These are phyloP conservation scores for Boehmeria nivea DNA, from an alignment of 306 rosid genomes.

Conservation along the genomic window DNA sequence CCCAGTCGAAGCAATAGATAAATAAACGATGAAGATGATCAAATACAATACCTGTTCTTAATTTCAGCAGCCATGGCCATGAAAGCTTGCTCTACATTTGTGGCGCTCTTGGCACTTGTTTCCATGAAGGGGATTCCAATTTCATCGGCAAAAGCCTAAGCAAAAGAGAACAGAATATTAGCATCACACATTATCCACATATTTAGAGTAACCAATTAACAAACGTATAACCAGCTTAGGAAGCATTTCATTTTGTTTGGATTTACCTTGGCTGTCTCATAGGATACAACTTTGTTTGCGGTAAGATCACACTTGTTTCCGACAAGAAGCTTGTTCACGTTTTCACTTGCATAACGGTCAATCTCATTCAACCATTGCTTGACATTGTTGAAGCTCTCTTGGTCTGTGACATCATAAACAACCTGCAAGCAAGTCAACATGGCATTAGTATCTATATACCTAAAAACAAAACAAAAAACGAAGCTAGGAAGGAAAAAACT, in stretches of 20 bases:
- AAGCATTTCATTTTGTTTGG: no score
- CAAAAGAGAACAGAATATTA: background rate
- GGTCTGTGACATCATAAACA: slow-evolving; percentile 53
- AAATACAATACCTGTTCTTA: slow-evolving; percentile 35
- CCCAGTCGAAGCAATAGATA: background rate
- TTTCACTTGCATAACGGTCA: slow-evolving; percentile 53
- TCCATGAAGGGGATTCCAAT: slow-evolving; percentile 56
- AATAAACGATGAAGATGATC: background rate
- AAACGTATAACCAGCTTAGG: background rate
- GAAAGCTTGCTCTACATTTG: slow-evolving; percentile 55
- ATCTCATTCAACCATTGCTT: slow-evolving; percentile 59
- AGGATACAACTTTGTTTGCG: slow-evolving; percentile 49
- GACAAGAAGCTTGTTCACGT: slow-evolving; percentile 52
- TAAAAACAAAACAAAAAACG: background rate
- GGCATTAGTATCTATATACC: background rate
- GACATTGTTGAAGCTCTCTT: slow-evolving; percentile 51
- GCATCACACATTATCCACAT: no score
- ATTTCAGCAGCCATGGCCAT: slow-evolving; percentile 62
- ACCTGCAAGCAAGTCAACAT: slow-evolving; percentile 26
- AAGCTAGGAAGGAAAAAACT: background rate
- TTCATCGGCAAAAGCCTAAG: slow-evolving; percentile 49
- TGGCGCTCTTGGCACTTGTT: slow-evolving; percentile 51
- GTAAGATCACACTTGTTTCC: slow-evolving; percentile 53
- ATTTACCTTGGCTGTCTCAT: slow-evolving; percentile 47
- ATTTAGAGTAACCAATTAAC: no score